Percentiles rank a stretch among this genome's conserved stretches.
phyloP scores from a whole-genome alignment of 495 filamentous ascomycete species.

The Aspergillus asperescens region DNA sequence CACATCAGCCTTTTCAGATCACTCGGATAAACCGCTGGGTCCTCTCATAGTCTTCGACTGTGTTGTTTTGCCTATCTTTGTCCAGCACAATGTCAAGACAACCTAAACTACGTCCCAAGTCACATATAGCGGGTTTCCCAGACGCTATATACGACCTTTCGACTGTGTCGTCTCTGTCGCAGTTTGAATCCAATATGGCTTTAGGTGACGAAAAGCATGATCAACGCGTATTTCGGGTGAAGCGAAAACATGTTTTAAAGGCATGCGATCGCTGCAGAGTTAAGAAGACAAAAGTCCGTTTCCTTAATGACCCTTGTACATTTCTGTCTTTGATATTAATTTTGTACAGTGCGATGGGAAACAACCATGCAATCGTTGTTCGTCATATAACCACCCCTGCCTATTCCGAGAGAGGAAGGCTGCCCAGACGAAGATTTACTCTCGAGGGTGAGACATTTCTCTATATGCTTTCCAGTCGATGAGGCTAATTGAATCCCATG shows the following conservation, averaged over 20 bases:
- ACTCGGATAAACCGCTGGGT: not conserved
- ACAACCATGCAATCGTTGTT: constrained; percentile 46
- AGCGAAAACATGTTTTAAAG: constrained; percentile 46
- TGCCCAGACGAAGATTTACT: constrained; percentile 46
- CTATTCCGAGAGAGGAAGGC: constrained; percentile 46
- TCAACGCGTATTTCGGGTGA: constrained; percentile 45
- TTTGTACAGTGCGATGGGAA: constrained; percentile 42
- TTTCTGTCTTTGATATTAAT: constrained; percentile 11
- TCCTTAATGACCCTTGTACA: not conserved
- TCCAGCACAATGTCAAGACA: constrained; percentile 35
- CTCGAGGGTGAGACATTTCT: constrained; percentile 37
- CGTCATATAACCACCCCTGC: constrained; percentile 44
- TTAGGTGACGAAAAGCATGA: constrained; percentile 37
- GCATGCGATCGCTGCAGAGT: constrained; percentile 47
- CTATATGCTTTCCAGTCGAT: not conserved
- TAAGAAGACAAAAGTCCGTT: constrained; percentile 45
- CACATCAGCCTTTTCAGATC: constrained; percentile 6
- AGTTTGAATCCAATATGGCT: constrained; percentile 29
- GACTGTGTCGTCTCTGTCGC: constrained; percentile 30
- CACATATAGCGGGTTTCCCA: constrained; percentile 32
- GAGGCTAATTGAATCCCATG: not conserved
- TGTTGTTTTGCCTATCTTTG: not conserved
- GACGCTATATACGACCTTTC: constrained; percentile 37
- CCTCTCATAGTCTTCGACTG: not conserved
- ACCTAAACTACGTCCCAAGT: constrained; percentile 41